Base-by-base conservation (phyloP, 495 filamentous ascomycete genomes). In the Chaetomidium leptoderma region DNA sequence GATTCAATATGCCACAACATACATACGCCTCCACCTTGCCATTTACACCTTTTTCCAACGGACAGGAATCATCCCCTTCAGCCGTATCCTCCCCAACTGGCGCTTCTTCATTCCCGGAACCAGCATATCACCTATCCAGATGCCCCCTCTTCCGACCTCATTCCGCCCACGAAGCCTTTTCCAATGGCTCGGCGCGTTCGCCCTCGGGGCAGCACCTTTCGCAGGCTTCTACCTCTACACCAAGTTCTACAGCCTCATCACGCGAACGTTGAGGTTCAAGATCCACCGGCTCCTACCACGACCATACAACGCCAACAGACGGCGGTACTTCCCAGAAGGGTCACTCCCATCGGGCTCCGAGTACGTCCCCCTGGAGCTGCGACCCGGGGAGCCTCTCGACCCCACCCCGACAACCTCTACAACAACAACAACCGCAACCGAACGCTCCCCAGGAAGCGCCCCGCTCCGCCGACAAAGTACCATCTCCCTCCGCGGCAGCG, bases 101-200 rank as follows among this genome's bases (percentile, higher is more conserved):
- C 62, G 57, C 16, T 82, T 76, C 32, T 79, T 81, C 51, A 65
- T 82, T 35, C 79, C 78, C 1, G 82, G 81, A 26, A 72, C 74
- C 24, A 63, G 63, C 44, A 40, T 65, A 4, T 82, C 80, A 2
- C 79, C 76, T 3, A 71, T 83, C 36, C 51, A 58, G 3, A 50
- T 77, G 3, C 75, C 75, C 6, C 67, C 67, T 0, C 55, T 70
- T 4, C 67, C 68, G 2, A 58, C 61, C 29, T 63, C 67, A 0
- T 55, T 71, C 11, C 50, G 59, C 23, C 46, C 58, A 6, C 24
- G 49, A 11, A 62, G 57, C 45, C 21, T 74, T 13, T 16, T 59
- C 23, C 45, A 52, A 26, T 78, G 74, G 74, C 30, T 66, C 11
- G 66, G 67, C 16, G 53, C 63, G 17, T 26, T 68, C 13, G 63